phyloP scores from a whole-genome alignment of 148 eudicot genomes.

The Chenopodium suecicum region DNA sequence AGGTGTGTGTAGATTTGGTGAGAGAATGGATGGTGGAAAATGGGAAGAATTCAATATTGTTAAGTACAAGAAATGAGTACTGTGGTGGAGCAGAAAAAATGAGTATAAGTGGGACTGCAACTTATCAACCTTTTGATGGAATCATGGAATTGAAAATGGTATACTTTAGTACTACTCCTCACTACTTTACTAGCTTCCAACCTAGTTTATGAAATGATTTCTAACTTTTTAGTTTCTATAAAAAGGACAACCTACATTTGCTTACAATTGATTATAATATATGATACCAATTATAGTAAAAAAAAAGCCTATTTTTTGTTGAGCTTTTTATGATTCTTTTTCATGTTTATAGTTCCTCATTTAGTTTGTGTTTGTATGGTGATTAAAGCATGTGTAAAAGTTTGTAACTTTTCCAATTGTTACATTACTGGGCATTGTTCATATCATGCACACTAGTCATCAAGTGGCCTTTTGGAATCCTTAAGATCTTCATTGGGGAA shows the following conservation, averaged over 20 bases:
- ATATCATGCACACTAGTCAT: too few species aligned
- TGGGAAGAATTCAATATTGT: constrained; percentile 41
- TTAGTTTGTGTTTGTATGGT: neutral
- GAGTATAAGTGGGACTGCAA: constrained; percentile 56
- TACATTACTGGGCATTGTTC: constrained; percentile 21
- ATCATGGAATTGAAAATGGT: constrained; percentile 74
- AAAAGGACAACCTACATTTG: constrained; percentile 9
- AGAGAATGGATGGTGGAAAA: constrained; percentile 71
- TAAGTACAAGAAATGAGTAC: constrained; percentile 4
- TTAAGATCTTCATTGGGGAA: constrained; percentile 2
- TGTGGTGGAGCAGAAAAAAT: constrained; percentile 29
- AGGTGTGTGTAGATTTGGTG: constrained; percentile 84
- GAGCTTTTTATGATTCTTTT: neutral
- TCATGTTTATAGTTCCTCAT: neutral
- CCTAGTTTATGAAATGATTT: constrained; percentile 9
- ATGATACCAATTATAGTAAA: neutral
- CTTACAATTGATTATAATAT: constrained; percentile 9
- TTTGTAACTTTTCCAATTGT: neutral
- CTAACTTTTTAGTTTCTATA: constrained; percentile 9
- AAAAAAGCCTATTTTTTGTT: neutral
- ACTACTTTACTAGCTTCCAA: neutral
- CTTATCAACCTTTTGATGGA: constrained; percentile 77
- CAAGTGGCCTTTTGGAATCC: constrained; percentile 3
- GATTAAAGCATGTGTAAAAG: neutral
- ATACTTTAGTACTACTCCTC: constrained; percentile 1